Base-by-base conservation (phyloP, 2,329 filamentous ascomycete genomes). In the Diaporthe ampelina region DNA sequence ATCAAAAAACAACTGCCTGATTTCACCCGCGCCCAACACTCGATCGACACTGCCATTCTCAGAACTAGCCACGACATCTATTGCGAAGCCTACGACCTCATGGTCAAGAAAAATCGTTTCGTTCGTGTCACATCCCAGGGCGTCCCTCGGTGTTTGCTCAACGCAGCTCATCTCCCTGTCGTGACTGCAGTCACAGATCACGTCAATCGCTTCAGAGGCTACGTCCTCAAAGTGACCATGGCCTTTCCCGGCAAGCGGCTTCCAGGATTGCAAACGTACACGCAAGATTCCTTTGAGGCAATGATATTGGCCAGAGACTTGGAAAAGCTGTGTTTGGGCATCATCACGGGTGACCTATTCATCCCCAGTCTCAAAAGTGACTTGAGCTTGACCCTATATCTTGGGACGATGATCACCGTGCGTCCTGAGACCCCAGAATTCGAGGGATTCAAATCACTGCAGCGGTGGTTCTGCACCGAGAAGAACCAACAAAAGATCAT, bases 101-200 rank as follows among this genome's bases (percentile, higher is more conserved):
- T 63, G 58, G 24, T 63, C 24, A 63, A 45, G 24, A 32, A 21
- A 11, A 63, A 45, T 17, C 24, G n/a, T 0, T 45, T 63, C 8
- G 58, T 63, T 17, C 15, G 5, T 1, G 15, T 63, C 37, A 63
- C 1, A 40, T 63, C 24, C 24, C 8, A 3, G 7, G 58, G 37
- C 1, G 3, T 45, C 4, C 40, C 37, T 4, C 0, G 19, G 1
- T 29, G 3, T 6, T 17, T 61, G 15, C 6, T 45, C 11, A 19
- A 5, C 7, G 19, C 35, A 4, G 9, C 1, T 43, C 1, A 3
- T 13, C 0, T 43, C 3, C 37, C n/a, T 0, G 11, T 63, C 24
- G 58, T 63, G n/a, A 45, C 58, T 4, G n/a, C 7, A 13, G 21
- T 45, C 4, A 2, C 1, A 21, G 37, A 63, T 2, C 58, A 45